Evolutionary conservation across 768 basidiomycete species (phyloP), one percentile per base, ranked within the genome.

Genomic region (Suillus luteus): DNA sequence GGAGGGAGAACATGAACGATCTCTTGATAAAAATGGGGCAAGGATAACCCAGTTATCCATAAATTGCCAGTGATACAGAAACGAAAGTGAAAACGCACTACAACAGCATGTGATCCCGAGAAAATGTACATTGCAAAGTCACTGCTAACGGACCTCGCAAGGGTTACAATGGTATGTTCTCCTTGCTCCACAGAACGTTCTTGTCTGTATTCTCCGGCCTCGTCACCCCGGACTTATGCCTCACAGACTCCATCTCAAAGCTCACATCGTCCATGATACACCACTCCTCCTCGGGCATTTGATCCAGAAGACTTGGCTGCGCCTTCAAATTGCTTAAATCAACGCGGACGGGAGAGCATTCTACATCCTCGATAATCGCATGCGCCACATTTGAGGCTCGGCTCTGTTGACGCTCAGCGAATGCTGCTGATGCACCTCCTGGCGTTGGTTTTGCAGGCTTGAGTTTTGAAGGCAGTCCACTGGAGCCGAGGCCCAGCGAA

Each of bases 211-310:
- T 73, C 60, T 78, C 76, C 27, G 70, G 65, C 60, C 76, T 75
- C 64, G 76, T 81, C 43, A 68, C 75, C 54, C 61, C 49, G 57
- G 65, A 63, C 64, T 59, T 65, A 62, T 65, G 76, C 67, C 38
- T 67, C 15, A 19, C 14, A 62, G 69, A 61, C 8, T 75, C 81
- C 54, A 72, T 71, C 72, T 85, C 86, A 64, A 86, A 87, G 68
- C 85, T 88, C 38, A 84, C 70, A 64, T 87, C 84, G 33, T 75
- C 76, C 69, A 80, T 68, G 40, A 71, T 68, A 37, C 73, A 77
- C 80, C 78, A 84, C n/a, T 82, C 81, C 57, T 85, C 84, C 66
- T 86, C 85, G 33, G 83, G 85, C 73, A 79, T 82, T 71, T 88
- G 85, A 69, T 87, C 87, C 67, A 88, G 69, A 67, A 88, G 71